Conservation (phyloP, 1,139 yeast genomes). For the Geotrichum candidum region DNA sequence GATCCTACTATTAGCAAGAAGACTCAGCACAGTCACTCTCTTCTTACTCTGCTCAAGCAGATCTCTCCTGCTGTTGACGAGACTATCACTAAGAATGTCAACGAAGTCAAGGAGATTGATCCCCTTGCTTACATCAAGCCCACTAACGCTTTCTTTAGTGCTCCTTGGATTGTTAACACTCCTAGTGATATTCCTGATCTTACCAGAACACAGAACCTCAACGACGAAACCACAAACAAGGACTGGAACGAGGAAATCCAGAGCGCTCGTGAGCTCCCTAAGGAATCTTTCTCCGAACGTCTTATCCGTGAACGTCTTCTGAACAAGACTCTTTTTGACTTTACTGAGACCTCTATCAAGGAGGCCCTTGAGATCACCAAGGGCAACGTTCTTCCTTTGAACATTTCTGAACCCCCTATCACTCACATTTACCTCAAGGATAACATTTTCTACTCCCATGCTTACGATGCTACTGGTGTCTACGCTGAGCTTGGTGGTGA, state of each 20-base stretch:
- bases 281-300: constrained; percentile 53
- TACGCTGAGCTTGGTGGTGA: constrained; percentile 68
- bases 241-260: constrained; percentile 95
- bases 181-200: constrained; percentile 46
- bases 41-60: constrained; percentile 47
- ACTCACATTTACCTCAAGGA: constrained; percentile 68
- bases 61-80: constrained; percentile 51
- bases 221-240: constrained; percentile 37
- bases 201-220: constrained; percentile 45
- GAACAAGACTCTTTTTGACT: constrained; percentile 69
- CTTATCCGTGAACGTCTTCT: constrained; percentile 70
- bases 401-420: constrained; percentile 58
- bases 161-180: constrained; percentile 67
- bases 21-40: constrained; percentile 38
- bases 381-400: constrained; percentile 74
- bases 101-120: constrained; percentile 43
- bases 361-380: constrained; percentile 74
- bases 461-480: constrained; percentile 65
- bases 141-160: constrained; percentile 51
- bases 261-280: constrained; percentile 66
- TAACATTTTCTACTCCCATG: constrained; percentile 82
- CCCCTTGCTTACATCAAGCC: constrained; percentile 58
- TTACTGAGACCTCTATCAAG: constrained; percentile 65
- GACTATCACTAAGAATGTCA: constrained; percentile 41
- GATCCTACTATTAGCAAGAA: constrained; percentile 45